Evolutionary conservation across 345 rosid species (phyloP), one percentile per base, ranked within the genome.

Genomic region (Acer negundo): DNA sequence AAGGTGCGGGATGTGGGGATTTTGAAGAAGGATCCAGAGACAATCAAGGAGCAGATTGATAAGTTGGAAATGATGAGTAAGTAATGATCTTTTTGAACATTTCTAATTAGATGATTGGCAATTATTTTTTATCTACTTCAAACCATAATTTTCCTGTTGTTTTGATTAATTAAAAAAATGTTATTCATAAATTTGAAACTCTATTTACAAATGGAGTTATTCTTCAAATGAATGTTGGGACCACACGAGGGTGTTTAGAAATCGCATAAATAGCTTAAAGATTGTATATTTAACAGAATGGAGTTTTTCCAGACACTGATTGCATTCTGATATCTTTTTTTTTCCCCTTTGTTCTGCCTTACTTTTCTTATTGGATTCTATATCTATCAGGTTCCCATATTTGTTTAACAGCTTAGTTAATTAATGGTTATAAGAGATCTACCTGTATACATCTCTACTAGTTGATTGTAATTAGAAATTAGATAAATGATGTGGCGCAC

Each of bases 1-100:
- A 96, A 96, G 87, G 99, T 96, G 81, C 91, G 99, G 80, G 99
- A 96, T 81, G 99, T 94, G 53, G 99, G 98, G 51, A 92, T 96
- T 81, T 81, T 96, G 89, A 96, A 96, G 86, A 96, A 96, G 85
- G 99, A 96, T 83, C 99, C 99, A 0, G 97, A 88, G n/a, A 83
- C 84, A 56, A 89, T 96, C 66, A 89, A 67, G 89, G 99, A 96
- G 49, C 99, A 96, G 84, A 96, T 96, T 77, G 91, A 89, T 64
- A 96, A 96, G 82, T 78, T 96, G 82, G 99, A 96, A 80, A 79
- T 85, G 88, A 92, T 93, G 89, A 96, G 99, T 96, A 86, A 88
- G 97, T 84, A 16, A 0, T 70, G 1, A 28, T 79, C 53, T 62
- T 26, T 74, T 78, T n/a, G 20, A 47, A 24, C 1, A 3, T 65